Base-by-base conservation (phyloP, 805 yeast species). In the Ogataea chonburiensis region DNA sequence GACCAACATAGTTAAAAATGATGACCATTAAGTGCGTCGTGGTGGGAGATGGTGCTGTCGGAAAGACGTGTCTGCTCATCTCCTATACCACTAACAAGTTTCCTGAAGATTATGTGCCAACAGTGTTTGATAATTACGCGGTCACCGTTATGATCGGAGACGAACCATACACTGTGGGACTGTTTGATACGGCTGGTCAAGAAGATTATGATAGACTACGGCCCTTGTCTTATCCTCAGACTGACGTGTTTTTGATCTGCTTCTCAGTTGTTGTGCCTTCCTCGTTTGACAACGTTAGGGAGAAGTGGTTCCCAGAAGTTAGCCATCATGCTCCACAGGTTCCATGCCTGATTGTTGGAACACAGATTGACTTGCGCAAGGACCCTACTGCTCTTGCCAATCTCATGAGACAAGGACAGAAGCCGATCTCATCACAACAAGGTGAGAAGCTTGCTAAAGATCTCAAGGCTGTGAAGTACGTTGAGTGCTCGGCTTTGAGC, bases 31-130 rank as follows among this genome's bases (percentile, higher is more conserved):
- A 91, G 68, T 93, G 98, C 74, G 98, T 93, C 49, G 97, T 91
- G 49, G 98, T 93, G 38, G 98, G 98, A 49, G 98, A 93, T 68
- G 98, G 98, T 86, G 98, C 98, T 52, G 98, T 93, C 47, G 98
- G 98, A 54, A 91, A 88, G 59, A 91, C 98, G 13, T 91, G 98
- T 69, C 77, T 93, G 46, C 75, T 93, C 52, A 91, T 91, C 58
- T 89, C 97, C 47, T 91, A 91, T 67, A 91, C 98, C 35, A 91
- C 96, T 43, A 86, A 87, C 68, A 93, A 91, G 63, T 91, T 91
- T 66, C 98, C 98, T 19, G 93, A 95, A 38, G 98, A 93, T 66
- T 91, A 91, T 61, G 97, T 91, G 39, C 98, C 98, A 45, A 91
- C 98, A n/a, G 98, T 91, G 28, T 88, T 91, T 57, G 96, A 89